A percentile compares a stretch with the other conserved stretches of the same genome.
Evolutionary conservation across 2,329 filamentous ascomycete genomes (phyloP).

Genomic region (Fusarium aywerte): DNA sequence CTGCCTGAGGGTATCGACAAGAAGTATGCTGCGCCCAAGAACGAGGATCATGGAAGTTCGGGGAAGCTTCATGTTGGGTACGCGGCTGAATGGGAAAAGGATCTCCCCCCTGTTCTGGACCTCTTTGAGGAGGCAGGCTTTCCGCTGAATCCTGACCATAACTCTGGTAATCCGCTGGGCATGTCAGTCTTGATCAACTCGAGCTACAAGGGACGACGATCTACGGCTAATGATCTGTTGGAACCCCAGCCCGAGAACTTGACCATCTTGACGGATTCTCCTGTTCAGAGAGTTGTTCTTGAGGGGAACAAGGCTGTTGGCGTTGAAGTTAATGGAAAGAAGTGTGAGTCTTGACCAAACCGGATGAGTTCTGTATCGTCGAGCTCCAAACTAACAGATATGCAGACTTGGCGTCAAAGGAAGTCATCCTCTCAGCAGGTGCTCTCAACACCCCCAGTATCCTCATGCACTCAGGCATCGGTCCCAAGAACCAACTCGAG

Average conservation of each 20-base stretch:
- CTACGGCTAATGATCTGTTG: conserved; percentile 64
- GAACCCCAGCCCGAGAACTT: conserved; percentile 57
- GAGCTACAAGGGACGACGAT: conserved; percentile 58
- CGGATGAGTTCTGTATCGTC: rapidly evolving
- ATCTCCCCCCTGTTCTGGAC: conserved; percentile 58
- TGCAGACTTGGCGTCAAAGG: conserved; percentile 51
- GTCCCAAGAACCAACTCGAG: conserved; percentile 25
- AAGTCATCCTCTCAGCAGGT: conserved; percentile 58
- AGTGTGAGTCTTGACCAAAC: conserved; percentile 15
- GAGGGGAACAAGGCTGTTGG: conserved; percentile 35
- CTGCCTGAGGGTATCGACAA: conserved; percentile 51
- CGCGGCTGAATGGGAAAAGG: conserved; percentile 60
- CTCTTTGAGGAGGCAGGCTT: conserved; percentile 61
- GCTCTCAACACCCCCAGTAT: conserved; percentile 56
- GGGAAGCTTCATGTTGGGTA: conserved; percentile 63
- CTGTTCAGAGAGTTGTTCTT: conserved; percentile 35
- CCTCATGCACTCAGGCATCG: conserved; percentile 51
- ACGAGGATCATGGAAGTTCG: conserved; percentile 59
- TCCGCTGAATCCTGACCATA: conserved; percentile 64
- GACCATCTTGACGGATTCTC: conserved; percentile 31
- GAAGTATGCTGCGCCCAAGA: conserved; percentile 60
- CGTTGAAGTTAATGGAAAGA: conserved; percentile 30
- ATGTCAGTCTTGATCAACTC: conserved; percentile 63
- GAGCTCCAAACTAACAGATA: background rate
- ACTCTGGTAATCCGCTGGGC: conserved; percentile 68